Conservation (phyloP, 345 rosid genomes). For the Citrus maxima region DNA sequence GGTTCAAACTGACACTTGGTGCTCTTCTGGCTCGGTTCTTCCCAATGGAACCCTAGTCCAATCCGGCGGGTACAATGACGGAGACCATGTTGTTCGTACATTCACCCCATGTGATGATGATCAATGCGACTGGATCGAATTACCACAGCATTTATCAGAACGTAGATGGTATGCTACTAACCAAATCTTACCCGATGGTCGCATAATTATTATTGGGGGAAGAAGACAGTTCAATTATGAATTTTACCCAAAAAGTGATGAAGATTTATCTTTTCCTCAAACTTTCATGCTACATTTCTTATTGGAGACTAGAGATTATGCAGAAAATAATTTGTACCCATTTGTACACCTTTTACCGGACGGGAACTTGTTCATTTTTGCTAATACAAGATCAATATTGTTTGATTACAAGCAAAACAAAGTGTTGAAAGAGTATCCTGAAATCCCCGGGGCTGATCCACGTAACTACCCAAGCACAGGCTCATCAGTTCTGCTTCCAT, state of each 20-base stretch:
- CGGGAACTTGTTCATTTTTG: conserved; percentile 79
- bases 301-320: conserved; percentile 42
- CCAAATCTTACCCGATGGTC: conserved; percentile 73
- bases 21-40: conserved; percentile 75
- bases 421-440: conserved; percentile 53
- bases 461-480: conserved; percentile 90
- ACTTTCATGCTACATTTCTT: conserved; percentile 38
- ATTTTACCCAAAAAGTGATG: conserved; percentile 39
- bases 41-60: conserved; percentile 70
- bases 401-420: conserved; percentile 52
- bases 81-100: conserved; percentile 51
- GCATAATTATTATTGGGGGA: conserved; percentile 69
- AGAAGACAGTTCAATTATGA: conserved; percentile 69
- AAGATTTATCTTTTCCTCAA: background rate
- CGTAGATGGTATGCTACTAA: conserved; percentile 84
- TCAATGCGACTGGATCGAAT: conserved; percentile 71
- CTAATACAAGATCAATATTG: conserved; percentile 65
- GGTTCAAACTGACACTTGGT: conserved; percentile 76
- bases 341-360: conserved; percentile 80
- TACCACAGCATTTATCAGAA: conserved; percentile 33
- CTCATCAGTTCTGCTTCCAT: conserved; percentile 70
- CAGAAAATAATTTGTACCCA: conserved; percentile 87
- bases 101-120: conserved; percentile 48
- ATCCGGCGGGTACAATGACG: conserved; percentile 78
- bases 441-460: conserved; percentile 52